These are phyloP conservation scores for Colletotrichum magnum DNA, from an alignment of 2,329 filamentous ascomycete genomes.

Conservation along the genomic window DNA sequence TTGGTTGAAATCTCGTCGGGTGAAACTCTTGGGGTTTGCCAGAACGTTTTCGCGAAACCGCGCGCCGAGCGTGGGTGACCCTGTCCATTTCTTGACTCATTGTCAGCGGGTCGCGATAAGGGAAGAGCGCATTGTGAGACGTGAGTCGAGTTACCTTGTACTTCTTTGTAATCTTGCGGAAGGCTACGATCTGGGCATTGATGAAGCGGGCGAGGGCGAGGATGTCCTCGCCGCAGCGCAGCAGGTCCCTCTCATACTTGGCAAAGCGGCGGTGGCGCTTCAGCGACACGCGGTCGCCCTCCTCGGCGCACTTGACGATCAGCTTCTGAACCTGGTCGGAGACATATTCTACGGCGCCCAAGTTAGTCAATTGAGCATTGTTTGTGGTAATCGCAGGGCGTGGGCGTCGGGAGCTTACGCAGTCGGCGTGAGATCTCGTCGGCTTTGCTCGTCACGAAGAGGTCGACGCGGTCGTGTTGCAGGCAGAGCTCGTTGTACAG, in stretches of 20 bases:
- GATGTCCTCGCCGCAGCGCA: constrained; percentile 78
- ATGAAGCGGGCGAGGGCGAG: constrained; percentile 79
- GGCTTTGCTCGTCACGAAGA: constrained; percentile 85
- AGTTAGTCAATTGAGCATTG: constrained; percentile 17
- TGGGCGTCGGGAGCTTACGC: constrained; percentile 57
- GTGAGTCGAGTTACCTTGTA: constrained; percentile 70
- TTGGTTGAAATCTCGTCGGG: constrained; percentile 73
- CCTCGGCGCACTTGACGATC: constrained; percentile 58
- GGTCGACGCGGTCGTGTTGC: constrained; percentile 82
- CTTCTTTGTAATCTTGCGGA: constrained; percentile 88
- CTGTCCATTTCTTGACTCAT: constrained; percentile 80
- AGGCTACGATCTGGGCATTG: constrained; percentile 80
- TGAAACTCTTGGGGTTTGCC: constrained; percentile 78
- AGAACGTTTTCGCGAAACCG: constrained; percentile 79
- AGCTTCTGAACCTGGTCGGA: constrained; percentile 63
- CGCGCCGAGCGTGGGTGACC: constrained; percentile 73
- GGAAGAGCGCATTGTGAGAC: not conserved
- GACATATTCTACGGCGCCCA: constrained; percentile 59
- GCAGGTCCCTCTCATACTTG: constrained; percentile 67
- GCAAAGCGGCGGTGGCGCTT: constrained; percentile 67
- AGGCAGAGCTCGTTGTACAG: constrained; percentile 79
- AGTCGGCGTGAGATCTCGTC: constrained; percentile 82
- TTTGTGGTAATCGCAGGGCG: not conserved
- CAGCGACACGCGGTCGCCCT: constrained; percentile 52
- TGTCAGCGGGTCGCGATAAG: constrained; percentile 30